Evolutionary conservation across 768 basidiomycete genomes (phyloP).

Genomic region (Termitomyces titanicus): DNA sequence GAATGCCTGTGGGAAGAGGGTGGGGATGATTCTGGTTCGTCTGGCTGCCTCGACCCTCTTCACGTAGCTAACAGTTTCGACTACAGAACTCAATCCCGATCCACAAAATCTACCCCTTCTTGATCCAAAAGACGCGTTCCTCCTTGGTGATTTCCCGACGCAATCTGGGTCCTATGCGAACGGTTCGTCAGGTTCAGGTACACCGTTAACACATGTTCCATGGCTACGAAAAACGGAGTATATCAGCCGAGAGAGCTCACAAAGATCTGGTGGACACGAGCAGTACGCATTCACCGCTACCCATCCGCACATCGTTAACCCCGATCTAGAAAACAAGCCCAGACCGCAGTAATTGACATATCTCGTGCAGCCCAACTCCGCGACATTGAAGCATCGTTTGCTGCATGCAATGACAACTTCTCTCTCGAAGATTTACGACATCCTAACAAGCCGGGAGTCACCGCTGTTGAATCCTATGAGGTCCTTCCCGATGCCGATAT

Average conservation of each 20-base stretch:
- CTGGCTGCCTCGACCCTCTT: neutral
- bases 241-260: conserved; percentile 56
- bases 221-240: conserved; percentile 96
- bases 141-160: conserved; percentile 65
- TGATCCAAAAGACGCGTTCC: conserved; percentile 73
- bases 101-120: conserved; percentile 51
- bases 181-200: conserved; percentile 37
- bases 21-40: conserved; percentile 62
- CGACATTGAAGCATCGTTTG: conserved; percentile 77
- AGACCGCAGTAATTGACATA: conserved; percentile 56
- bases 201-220: conserved; percentile 64
- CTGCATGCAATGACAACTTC: conserved; percentile 55
- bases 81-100: conserved; percentile 58
- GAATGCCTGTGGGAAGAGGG: conserved; percentile 83
- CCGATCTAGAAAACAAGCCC: conserved; percentile 42
- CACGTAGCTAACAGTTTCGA: neutral
- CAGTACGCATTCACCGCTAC: conserved; percentile 35
- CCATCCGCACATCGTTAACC: neutral
- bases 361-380: conserved; percentile 71
- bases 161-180: conserved; percentile 42
- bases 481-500: conserved; percentile 81
- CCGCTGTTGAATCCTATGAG: conserved; percentile 78
- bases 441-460: conserved; percentile 74
- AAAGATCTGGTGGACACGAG: conserved; percentile 45
- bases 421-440: conserved; percentile 61